Evolutionary conservation across 2,329 filamentous ascomycete species (phyloP), one percentile per base, ranked within the genome.

Genomic region (Aspergillus caelatus): DNA sequence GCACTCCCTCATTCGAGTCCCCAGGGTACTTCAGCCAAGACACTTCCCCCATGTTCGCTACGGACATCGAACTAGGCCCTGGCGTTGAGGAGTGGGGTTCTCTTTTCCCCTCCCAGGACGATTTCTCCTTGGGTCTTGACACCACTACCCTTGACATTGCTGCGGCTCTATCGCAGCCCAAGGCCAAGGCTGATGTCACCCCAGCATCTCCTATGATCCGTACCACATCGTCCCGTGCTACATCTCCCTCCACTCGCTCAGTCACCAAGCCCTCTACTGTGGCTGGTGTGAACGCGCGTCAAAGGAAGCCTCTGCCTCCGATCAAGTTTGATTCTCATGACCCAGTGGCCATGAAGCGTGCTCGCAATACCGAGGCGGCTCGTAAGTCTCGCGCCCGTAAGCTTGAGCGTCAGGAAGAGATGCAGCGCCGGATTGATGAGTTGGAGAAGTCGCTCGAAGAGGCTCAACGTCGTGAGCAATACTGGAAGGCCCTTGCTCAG

Each of bases 351-450:
- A 87, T 94, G 84, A 97, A 97, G 88, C 91, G 94, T 77, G 94
- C 93, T 57, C 91, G 93, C 70, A 98, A 97, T 78, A 96, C 93
- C 10, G 86, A 96, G 77, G 94, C 94, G 21, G 94, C 94, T 72
- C 93, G 94, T 69, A 97, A 97, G 82, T 97, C 93, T 64, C 90
- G 94, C 58, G 90, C 93, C 74, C 90, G 93, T 69, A 97, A 97
- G 83, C 88, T 92, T 62, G 85, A 90, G 75, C 87, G 89, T 70
- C 84, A 94, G 65, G 89, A 91, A 61, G 87, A 89, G 62, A 84
- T 97, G 53, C 91, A 96, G 81, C 85, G 85, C 45, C 84, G 87
- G 72, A 93, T 96, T 72, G 84, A 82, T 21, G 88, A 91, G 75
- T 81, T 94, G 32, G 84, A 89, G 77, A 83, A 84, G 46, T 61